Evolutionary conservation across 2,329 filamentous ascomycete genomes (phyloP).

Genomic region (Aspergillus novoparasiticus): DNA sequence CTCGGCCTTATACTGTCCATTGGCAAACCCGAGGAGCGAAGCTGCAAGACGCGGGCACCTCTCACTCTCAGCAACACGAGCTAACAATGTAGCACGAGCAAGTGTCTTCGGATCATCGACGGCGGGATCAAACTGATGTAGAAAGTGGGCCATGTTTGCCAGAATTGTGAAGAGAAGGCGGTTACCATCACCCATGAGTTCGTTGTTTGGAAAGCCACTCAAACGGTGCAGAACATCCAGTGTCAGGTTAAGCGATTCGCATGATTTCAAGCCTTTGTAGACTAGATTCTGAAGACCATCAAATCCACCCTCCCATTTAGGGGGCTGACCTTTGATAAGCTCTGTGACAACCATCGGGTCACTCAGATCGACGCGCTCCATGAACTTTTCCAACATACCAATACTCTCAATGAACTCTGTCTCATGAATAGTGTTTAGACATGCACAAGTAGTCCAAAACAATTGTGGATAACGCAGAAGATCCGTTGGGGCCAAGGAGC

Average conservation of each 20-base stretch:
- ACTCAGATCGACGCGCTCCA: slow-evolving; percentile 80
- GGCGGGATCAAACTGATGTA: slow-evolving; percentile 74
- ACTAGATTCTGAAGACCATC: slow-evolving; percentile 83
- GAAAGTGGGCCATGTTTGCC: slow-evolving; percentile 86
- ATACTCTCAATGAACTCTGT: slow-evolving; percentile 89
- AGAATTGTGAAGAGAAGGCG: slow-evolving; percentile 83
- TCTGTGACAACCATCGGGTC: slow-evolving; percentile 68
- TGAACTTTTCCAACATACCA: slow-evolving; percentile 84
- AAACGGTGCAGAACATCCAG: slow-evolving; percentile 77
- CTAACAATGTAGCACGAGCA: slow-evolving; percentile 69
- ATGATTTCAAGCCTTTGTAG: slow-evolving; percentile 90
- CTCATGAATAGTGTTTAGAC: slow-evolving; percentile 95
- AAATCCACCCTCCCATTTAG: slow-evolving; percentile 86
- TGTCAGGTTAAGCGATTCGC: slow-evolving; percentile 75
- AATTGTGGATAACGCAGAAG: slow-evolving; percentile 89
- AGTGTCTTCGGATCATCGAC: slow-evolving; percentile 58
- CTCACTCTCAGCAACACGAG: slow-evolving; percentile 72
- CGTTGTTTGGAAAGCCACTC: slow-evolving; percentile 75
- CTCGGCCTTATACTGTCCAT: slow-evolving; percentile 65
- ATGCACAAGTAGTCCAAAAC: slow-evolving; percentile 97
- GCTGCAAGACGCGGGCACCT: slow-evolving; percentile 67
- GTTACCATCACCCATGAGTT: slow-evolving; percentile 78
- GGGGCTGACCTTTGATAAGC: slow-evolving; percentile 76
- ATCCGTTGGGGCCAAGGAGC: slow-evolving; percentile 76
- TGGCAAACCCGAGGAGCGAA: slow-evolving; percentile 70